phyloP scores from a whole-genome alignment of 768 basidiomycete genomes.

The Botryobasidium botryosum region DNA sequence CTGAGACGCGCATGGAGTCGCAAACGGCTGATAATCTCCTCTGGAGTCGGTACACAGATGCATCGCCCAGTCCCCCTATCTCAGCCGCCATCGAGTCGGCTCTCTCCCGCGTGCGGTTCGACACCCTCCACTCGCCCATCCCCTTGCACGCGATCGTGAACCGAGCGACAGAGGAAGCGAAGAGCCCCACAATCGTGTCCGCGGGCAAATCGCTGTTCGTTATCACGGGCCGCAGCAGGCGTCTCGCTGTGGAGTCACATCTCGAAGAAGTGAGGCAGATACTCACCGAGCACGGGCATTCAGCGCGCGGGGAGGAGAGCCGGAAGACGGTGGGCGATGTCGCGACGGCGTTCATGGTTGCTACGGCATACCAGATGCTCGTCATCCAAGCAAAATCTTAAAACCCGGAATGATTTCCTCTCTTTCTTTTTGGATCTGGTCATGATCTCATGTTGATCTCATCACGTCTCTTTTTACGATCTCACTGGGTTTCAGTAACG shows the following conservation, averaged over 20 bases:
- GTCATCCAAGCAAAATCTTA: conserved; percentile 10
- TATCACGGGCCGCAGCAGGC: conserved; percentile 54
- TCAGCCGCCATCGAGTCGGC: conserved; percentile 23
- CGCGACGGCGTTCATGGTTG: conserved; percentile 22
- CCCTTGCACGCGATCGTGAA: conserved; percentile 44
- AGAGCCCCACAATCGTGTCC: conserved; percentile 17
- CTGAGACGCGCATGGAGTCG: conserved; percentile 52
- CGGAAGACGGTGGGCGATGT: conserved; percentile 28
- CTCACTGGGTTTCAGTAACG: too few species aligned
- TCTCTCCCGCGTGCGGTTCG: conserved; percentile 51
- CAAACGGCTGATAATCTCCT: conserved; percentile 67
- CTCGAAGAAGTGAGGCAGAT: conserved; percentile 33
- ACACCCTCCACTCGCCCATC: conserved; percentile 27
- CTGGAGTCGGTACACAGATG: conserved; percentile 46
- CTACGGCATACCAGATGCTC: neutral
- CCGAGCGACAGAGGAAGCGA: conserved; percentile 19
- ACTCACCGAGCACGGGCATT: conserved; percentile 16
- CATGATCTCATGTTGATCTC: too few species aligned
- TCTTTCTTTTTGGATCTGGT: too few species aligned
- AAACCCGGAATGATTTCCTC: too few species aligned
- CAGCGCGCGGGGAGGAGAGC: conserved; percentile 21
- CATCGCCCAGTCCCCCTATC: conserved; percentile 14
- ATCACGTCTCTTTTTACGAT: too few species aligned
- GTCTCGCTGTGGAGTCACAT: conserved; percentile 46
- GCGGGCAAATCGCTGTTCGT: conserved; percentile 32